These are phyloP conservation scores for Skeletonema marinoi DNA, from an alignment of 108 stramenopile species.

Conservation along the genomic window DNA sequence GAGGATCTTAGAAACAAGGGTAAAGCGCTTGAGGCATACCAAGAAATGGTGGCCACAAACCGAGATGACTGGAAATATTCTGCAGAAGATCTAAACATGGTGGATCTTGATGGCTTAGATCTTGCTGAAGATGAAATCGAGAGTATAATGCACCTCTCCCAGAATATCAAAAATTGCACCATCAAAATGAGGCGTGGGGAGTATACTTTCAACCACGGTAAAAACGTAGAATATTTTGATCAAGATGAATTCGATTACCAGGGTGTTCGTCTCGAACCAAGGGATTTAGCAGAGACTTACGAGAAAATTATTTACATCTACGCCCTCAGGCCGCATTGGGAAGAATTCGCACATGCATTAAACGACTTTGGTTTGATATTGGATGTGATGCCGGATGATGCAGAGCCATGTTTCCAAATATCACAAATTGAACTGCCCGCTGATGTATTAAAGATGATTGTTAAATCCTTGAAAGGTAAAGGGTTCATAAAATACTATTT, in stretches of 20 bases:
- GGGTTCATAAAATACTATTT: not conserved
- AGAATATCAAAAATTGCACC: not conserved
- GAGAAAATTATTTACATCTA: not conserved
- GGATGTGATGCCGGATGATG: not conserved
- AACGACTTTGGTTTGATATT: not conserved
- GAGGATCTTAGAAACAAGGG: not conserved
- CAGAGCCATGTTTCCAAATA: not conserved
- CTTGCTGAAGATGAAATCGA: not conserved
- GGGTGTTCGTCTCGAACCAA: not conserved
- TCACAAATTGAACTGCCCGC: not conserved
- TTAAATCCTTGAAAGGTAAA: not conserved
- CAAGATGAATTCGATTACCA: not conserved
- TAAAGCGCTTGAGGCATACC: not conserved
- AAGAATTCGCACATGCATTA: not conserved
- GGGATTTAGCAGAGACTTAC: not conserved
- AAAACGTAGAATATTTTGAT: too few relatives aligned
- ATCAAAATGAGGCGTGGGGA: conserved; percentile 1
- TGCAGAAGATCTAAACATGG: not conserved
- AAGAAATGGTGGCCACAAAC: not conserved
- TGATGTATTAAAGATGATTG: not conserved
- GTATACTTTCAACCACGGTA: not conserved
- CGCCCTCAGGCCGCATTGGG: not conserved
- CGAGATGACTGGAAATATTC: not conserved
- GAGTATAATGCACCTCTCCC: not conserved
- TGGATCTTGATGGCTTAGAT: not conserved